Evolutionary conservation across 192 early-diverging fungal genomes (phyloP), one percentile per base, ranked within the genome.

Genomic region (Mortierella claussenii): DNA sequence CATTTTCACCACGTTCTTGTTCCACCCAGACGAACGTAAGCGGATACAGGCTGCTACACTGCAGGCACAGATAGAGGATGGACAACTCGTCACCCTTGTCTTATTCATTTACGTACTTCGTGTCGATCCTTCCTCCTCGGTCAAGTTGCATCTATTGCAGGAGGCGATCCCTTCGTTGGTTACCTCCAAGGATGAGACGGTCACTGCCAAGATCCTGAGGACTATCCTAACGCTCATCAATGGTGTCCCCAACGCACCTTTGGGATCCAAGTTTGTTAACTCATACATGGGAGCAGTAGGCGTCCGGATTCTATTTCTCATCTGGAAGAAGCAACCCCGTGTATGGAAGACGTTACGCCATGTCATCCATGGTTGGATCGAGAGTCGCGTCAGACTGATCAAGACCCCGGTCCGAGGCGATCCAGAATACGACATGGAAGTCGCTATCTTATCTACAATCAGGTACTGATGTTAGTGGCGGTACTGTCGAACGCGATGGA

Each of bases 261-360:
- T 58, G 9, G 60, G 63, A 36, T 37, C 56, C 4, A 68, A 79
- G 32, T 67, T 71, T 30, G 49, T 37, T 6, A 37, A 70, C 46
- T 82, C 64, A n/a, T 69, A 58, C 13, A 69, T 83, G 64, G 58
- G 80, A 13, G 76, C 78, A 46, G 63, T 88, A 28, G 85, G 85
- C 12, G 63, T 88, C 24, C 79, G 82, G 48, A 70, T 83, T 26
- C 37, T 88, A 8, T 62, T 68, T 9, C 55, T 79, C 18, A 68
- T 86, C 20, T 82, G 81, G 80, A 60, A 78, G 23, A 53, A 63
- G 26, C 85, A 86, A 34, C 85, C 81, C n/a, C 78, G 85, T 37
- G 73, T 80, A 8, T 88, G 86, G 86, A 82, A 79, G 47, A 81
- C 80, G 12, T 60, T 88, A 4, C 79, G 80, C n/a, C 71, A 79